These are phyloP conservation scores for Aspergillus pseudonomiae DNA, from an alignment of 2,329 filamentous ascomycete species.

Conservation along the genomic window DNA sequence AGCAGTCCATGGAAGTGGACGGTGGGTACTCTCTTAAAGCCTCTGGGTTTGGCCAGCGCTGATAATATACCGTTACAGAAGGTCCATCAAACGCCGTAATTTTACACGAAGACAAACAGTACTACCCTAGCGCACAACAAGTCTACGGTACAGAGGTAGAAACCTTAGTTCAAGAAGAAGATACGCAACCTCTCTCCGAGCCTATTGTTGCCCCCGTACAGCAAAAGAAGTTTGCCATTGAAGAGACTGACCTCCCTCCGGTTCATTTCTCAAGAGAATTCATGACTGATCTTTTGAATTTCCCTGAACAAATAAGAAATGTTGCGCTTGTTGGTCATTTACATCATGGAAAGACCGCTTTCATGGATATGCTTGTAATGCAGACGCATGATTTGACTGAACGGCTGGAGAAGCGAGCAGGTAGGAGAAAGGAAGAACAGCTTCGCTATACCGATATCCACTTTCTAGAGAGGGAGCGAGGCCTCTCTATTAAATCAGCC, in stretches of 20 bases:
- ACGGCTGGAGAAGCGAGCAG: constrained; percentile 76
- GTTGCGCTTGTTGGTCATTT: constrained; percentile 89
- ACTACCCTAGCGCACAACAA: constrained; percentile 97
- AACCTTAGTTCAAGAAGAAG: constrained; percentile 93
- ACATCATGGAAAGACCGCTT: constrained; percentile 96
- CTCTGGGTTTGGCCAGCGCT: constrained; percentile 21
- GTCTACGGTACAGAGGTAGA: constrained; percentile 94
- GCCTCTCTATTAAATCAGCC: constrained; percentile 86
- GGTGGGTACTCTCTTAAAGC: constrained; percentile 51
- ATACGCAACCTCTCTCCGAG: constrained; percentile 87
- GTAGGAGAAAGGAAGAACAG: constrained; percentile 83
- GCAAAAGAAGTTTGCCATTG: constrained; percentile 92
- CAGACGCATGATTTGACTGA: constrained; percentile 89
- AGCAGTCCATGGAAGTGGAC: constrained; percentile 93
- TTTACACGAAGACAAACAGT: constrained; percentile 98
- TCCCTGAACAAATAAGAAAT: constrained; percentile 91
- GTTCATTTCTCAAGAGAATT: constrained; percentile 88
- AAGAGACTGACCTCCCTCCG: constrained; percentile 86
- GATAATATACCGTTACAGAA: constrained; percentile 58
- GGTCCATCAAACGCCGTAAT: constrained; percentile 96
- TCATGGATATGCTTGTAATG: constrained; percentile 97
- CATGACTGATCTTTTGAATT: constrained; percentile 95
- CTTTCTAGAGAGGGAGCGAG: constrained; percentile 83
- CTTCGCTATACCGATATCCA: constrained; percentile 94
- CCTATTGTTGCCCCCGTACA: constrained; percentile 93